Percentiles rank a stretch among this genome's conserved stretches.
Evolutionary conservation across 305 asterid species (phyloP).

Genomic region (Withania somnifera): DNA sequence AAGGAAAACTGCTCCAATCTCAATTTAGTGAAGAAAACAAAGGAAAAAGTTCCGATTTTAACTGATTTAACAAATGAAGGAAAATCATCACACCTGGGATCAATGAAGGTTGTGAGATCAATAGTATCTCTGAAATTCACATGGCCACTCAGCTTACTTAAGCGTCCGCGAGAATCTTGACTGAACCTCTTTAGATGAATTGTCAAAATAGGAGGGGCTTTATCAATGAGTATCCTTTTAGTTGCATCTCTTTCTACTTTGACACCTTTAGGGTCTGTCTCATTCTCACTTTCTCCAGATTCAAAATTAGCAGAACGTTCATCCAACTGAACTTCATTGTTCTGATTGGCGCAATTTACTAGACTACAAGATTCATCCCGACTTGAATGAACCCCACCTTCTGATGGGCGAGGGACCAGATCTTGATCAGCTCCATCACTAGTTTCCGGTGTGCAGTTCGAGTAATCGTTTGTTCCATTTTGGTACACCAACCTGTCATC

Average conservation of each 20-base stretch:
- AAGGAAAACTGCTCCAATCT: background rate
- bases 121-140: slow-evolving; percentile 58
- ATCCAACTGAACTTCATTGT: slow-evolving; percentile 16
- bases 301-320: slow-evolving; percentile 19
- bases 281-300: slow-evolving; percentile 29
- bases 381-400: slow-evolving; percentile 16
- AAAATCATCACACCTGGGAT: slow-evolving; percentile 52
- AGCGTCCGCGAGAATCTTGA: slow-evolving; percentile 81
- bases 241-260: slow-evolving; percentile 89
- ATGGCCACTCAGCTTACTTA: slow-evolving; percentile 83
- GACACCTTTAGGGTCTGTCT: slow-evolving; percentile 29
- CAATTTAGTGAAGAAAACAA: background rate
- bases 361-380: slow-evolving; percentile 3
- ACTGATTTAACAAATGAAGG: background rate
- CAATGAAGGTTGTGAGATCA: slow-evolving; percentile 60
- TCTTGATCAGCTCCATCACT: slow-evolving; percentile 19
- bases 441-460: slow-evolving; percentile 13
- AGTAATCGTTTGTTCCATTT: slow-evolving; percentile 14
- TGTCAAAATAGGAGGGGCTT: slow-evolving; percentile 68
- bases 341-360: slow-evolving; percentile 13
- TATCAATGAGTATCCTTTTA: slow-evolving; percentile 58
- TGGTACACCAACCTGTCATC: slow-evolving; percentile 16
- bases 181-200: slow-evolving; percentile 81
- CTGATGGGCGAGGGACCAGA: slow-evolving; percentile 14
- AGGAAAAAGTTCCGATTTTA: background rate